Evolutionary conservation across 2,329 filamentous ascomycete species (phyloP), one percentile per base, ranked within the genome.

Genomic region (Pezicula radicicola): DNA sequence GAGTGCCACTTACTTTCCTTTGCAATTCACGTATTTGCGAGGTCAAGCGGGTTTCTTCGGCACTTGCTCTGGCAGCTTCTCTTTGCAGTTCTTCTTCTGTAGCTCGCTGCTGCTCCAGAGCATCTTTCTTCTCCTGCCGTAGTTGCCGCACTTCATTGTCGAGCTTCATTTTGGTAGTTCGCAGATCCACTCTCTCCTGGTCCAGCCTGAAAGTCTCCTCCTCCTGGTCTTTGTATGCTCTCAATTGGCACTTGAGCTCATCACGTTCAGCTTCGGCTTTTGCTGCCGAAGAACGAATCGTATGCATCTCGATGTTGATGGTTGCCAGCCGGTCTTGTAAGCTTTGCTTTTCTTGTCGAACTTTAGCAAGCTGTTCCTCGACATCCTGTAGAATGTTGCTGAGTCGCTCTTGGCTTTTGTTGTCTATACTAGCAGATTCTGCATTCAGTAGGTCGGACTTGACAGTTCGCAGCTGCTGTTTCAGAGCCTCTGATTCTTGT

Each of bases 181-280:
- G 82, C 21, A 90, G 72, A 49, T 89, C 84, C 43, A 87, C 71
- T 57, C 85, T 84, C 62, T 90, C 87, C 55, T 85, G 81, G 58
- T 89, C 86, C 43, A 87, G 66, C 12, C 78, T 79, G 59, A 82
- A 78, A 1, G 77, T 81, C 52, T 85, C 80, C 28, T 78, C 78
- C 46, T 80, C 80, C 50, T 79, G 77, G 37, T 81, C 74, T 55
- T 73, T 75, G n/a, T 74, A 65, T 21, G 76, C 75, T 42, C 76
- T 75, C 18, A 89, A 71, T 60, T 87, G 81, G 30, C 71, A 77
- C 51, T 85, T 79, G 18, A 89, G 69, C 62, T 87, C 84, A 60
- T 89, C 84, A 10, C 85, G 79, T 60, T 90, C 85, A 2, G 83
- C 79, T 64, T 84, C 78, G 8, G 77, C 68, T 57, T 85, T 81